Conservation (phyloP, 805 yeast genomes). For the Diddensiella santjacobensis region DNA sequence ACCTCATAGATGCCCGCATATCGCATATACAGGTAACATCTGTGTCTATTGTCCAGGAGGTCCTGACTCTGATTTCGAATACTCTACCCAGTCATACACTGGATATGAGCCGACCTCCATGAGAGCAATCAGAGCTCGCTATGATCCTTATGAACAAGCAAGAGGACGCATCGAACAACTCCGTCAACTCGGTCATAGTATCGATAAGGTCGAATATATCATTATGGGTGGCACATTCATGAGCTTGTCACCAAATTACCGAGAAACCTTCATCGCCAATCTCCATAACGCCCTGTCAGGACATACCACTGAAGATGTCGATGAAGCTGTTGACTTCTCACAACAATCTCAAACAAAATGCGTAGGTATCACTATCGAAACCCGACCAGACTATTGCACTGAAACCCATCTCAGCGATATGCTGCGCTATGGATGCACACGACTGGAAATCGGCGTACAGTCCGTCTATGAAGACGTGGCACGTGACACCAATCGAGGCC, state of each 20-base stretch:
- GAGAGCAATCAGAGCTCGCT: constrained; percentile 98
- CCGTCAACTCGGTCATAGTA: constrained; percentile 90
- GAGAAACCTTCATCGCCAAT: constrained; percentile 85
- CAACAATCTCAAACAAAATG: constrained; percentile 95
- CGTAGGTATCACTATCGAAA: constrained; percentile 97
- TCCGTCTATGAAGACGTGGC: constrained; percentile 98
- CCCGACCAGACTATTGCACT: constrained; percentile 97
- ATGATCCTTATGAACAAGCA: constrained; percentile 98
- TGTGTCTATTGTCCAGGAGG: constrained; percentile 99
- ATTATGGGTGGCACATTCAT: constrained; percentile 99
- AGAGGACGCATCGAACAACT: constrained; percentile 96
- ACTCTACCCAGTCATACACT: constrained; percentile 95
- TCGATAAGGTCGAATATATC: constrained; percentile 95
- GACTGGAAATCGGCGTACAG: constrained; percentile 96
- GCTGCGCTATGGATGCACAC: constrained; percentile 94
- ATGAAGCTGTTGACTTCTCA: constrained; percentile 85
- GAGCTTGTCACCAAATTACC: constrained; percentile 85
- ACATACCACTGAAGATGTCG: constrained; percentile 77
- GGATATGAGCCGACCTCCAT: constrained; percentile 98
- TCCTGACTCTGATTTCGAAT: constrained; percentile 96
- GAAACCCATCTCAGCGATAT: constrained; percentile 92
- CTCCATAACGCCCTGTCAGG: constrained; percentile 95
- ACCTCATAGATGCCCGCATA: constrained; percentile 98
- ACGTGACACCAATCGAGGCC: constrained; percentile 96
- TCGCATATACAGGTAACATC: constrained; percentile 96